A percentile compares a stretch with the other conserved stretches of the same genome.
Conservation (phyloP, 371 early-diverging fungal species). For the Conidiobolus coronatus region DNA sequence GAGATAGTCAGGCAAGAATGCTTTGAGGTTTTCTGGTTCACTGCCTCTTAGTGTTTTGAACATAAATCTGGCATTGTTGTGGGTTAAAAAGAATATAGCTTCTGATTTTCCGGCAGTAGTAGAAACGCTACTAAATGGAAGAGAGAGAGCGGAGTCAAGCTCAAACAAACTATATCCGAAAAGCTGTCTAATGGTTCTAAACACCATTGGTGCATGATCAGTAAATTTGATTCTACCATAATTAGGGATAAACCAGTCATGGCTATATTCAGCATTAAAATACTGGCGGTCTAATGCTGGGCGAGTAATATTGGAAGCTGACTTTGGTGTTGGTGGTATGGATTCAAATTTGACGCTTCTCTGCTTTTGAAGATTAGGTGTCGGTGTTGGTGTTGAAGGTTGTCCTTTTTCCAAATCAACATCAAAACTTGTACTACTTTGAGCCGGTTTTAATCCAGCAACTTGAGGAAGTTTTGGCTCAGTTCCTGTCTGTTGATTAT, state of each 20-base stretch:
- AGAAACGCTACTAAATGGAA: constrained; percentile 13
- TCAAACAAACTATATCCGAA: constrained; percentile 19
- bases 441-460: background rate
- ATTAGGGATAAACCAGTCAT: constrained; percentile 24
- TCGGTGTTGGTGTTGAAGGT: constrained; percentile 3
- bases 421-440: background rate
- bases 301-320: background rate
- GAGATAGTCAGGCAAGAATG: constrained; percentile 20
- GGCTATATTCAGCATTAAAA: constrained; percentile 14
- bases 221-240: constrained; percentile 21
- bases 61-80: constrained; percentile 18
- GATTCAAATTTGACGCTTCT: no score
- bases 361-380: constrained; percentile 6
- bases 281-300: constrained; percentile 12
- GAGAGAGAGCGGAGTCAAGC: constrained; percentile 14
- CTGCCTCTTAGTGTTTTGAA: constrained; percentile 26
- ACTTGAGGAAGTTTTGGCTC: background rate
- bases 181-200: constrained; percentile 16
- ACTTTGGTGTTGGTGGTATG: background rate
- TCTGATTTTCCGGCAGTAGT: constrained; percentile 22
- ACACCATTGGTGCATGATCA: constrained; percentile 24
- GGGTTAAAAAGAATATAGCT: constrained; percentile 21
- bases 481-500: no score
- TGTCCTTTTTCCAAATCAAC: background rate
- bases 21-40: constrained; percentile 21